These are phyloP conservation scores for Elaeis guineensis DNA, from an alignment of 176 grass and related monocot species.

Conservation along the genomic window DNA sequence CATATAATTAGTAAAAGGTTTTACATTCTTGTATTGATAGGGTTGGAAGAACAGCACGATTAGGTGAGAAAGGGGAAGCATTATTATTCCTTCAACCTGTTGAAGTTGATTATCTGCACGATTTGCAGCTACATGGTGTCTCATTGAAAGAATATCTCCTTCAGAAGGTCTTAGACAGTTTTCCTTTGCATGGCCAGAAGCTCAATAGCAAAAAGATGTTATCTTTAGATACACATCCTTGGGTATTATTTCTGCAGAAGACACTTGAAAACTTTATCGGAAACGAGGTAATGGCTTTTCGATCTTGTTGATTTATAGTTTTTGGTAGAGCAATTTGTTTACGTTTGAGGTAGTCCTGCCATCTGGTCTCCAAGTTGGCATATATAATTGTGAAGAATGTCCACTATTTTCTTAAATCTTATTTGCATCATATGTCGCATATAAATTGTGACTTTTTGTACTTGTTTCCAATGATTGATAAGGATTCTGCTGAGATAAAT, in stretches of 20 bases:
- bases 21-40: slow-evolving; percentile 18
- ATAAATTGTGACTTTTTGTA: too few species aligned
- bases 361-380: too few species aligned
- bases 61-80: slow-evolving; percentile 86
- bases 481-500: too few species aligned
- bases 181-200: slow-evolving; percentile 44
- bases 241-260: slow-evolving; percentile 73
- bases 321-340: too few species aligned
- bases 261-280: slow-evolving; percentile 60
- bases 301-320: background rate
- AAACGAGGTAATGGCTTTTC: slow-evolving; percentile 43
- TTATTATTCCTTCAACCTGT: slow-evolving; percentile 87
- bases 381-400: too few species aligned
- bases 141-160: slow-evolving; percentile 74
- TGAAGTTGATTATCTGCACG: slow-evolving; percentile 80
- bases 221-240: slow-evolving; percentile 84
- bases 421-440: too few species aligned
- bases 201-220: slow-evolving; percentile 47
- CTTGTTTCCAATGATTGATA: too few species aligned
- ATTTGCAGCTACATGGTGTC: slow-evolving; percentile 72
- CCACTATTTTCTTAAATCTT: too few species aligned
- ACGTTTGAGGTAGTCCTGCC: too few species aligned
- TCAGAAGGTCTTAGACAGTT: slow-evolving; percentile 72
- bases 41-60: slow-evolving; percentile 93
- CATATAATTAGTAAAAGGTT: too few species aligned